A percentile compares a stretch with the other conserved stretches of the same genome.
These are phyloP conservation scores for Amanita thiersii DNA, from an alignment of 768 basidiomycete species.

Conservation along the genomic window DNA sequence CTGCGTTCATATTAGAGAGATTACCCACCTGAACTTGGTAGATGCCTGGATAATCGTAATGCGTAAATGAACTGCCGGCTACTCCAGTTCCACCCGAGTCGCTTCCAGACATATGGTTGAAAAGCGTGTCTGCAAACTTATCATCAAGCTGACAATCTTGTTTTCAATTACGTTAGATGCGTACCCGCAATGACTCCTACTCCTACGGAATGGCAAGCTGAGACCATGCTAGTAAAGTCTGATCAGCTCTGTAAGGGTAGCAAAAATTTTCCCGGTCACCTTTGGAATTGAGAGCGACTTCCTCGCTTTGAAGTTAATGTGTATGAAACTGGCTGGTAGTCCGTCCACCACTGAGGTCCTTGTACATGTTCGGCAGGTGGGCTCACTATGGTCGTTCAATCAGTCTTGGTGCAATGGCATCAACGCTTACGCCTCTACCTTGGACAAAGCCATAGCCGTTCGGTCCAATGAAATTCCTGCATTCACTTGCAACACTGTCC, in stretches of 20 bases:
- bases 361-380: slow-evolving; percentile 51
- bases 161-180: slow-evolving; percentile 3
- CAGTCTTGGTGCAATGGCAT: neutral
- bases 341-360: slow-evolving; percentile 67
- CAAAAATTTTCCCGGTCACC: slow-evolving; percentile 14
- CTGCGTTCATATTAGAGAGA: neutral
- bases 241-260: neutral
- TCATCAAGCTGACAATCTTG: neutral
- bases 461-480: slow-evolving; percentile 57
- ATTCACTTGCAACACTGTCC: slow-evolving; percentile 54
- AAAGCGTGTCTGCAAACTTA: slow-evolving; percentile 36
- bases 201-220: slow-evolving; percentile 44
- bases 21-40: slow-evolving; percentile 34
- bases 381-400: slow-evolving; percentile 23
- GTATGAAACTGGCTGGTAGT: slow-evolving; percentile 66
- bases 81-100: slow-evolving; percentile 39
- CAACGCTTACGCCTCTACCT: slow-evolving; percentile 28
- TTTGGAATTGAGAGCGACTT: slow-evolving; percentile 41
- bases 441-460: slow-evolving; percentile 68
- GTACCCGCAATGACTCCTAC: slow-evolving; percentile 47
- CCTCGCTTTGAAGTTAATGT: slow-evolving; percentile 60
- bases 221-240: slow-evolving; percentile 30
- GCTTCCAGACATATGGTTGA: slow-evolving; percentile 57
- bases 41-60: slow-evolving; percentile 44
- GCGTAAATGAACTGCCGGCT: slow-evolving; percentile 42